A percentile compares a stretch with the other conserved stretches of the same genome.
Evolutionary conservation across 805 yeast species (phyloP).

Genomic region (Monosporozyma unispora): DNA sequence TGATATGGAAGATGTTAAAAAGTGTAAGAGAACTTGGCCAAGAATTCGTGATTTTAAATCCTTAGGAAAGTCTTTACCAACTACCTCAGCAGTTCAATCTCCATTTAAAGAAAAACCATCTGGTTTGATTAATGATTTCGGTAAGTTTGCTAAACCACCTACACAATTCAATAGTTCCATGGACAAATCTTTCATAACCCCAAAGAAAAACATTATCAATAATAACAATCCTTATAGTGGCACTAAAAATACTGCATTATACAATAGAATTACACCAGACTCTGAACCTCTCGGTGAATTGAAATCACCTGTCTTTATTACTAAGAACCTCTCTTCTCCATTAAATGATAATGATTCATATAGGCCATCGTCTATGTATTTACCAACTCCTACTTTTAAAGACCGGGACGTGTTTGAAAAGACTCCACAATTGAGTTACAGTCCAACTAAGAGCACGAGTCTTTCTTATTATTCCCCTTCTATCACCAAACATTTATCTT

Average conservation of each 20-base stretch:
- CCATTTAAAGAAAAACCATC: constrained; percentile 3
- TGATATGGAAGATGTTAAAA: constrained; percentile 55
- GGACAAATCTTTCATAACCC: not conserved
- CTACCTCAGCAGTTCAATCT: constrained; percentile 5
- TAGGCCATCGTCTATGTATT: not conserved
- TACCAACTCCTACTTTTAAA: constrained; percentile 1
- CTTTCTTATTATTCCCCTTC: constrained; percentile 30
- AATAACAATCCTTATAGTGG: not conserved
- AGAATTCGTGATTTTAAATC: constrained; percentile 70
- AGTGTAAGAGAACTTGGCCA: constrained; percentile 55
- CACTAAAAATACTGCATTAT: no score
- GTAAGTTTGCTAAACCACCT: constrained; percentile 3
- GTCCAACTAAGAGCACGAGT: constrained; percentile 19
- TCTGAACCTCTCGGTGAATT: not conserved
- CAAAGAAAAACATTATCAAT: not conserved
- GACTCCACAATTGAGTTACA: constrained; percentile 18
- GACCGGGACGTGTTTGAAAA: not conserved
- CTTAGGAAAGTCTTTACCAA: constrained; percentile 30
- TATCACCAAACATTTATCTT: constrained; percentile 21
- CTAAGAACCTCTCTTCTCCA: not conserved
- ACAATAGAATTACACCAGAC: not conserved
- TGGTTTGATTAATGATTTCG: constrained; percentile 22
- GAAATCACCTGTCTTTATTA: not conserved
- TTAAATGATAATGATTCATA: not conserved
- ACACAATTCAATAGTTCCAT: not conserved